Base-by-base conservation (phyloP, 2,329 filamentous ascomycete genomes). In the Colletotrichum aenigma region DNA sequence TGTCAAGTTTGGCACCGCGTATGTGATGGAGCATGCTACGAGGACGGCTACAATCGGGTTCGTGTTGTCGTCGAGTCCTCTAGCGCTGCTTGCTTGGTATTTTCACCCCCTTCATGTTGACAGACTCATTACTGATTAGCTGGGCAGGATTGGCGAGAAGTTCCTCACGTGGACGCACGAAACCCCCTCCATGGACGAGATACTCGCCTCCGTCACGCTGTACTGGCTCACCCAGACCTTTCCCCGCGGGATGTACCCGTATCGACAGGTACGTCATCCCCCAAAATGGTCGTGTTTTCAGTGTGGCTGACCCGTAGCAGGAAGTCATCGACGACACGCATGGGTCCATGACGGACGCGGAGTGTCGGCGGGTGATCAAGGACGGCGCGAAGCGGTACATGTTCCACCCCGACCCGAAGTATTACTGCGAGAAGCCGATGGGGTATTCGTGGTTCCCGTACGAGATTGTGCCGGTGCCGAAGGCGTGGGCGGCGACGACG, bases 251-350 rank as follows among this genome's bases (percentile, higher is more conserved):
- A 13, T 64, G 0, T 64, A 64, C 21, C 32, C 61, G 18, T 64
- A 43, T 1, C 0, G 61, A 43, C 61, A 64, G 61, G 61, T 26
- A 26, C 12, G 3, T 64, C 10, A 52, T 21, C 43, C 0, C n/a
- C 10, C n/a, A 0, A 52, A n/a, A 21, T 10, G 3, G 16, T 24
- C 1, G 0, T 12, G n/a, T 16, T 18, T 13, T 13, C 21, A 1
- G 3, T 12, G 32, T 43, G 0, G 21, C 61, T 64, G 28, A 64
- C 15, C n/a, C 10, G 1, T 18, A 43, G 32, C 61, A 64, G 61
- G 61, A 64, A 43, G 34, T 64, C 34, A 43, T 64, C 16, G 61
- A 64, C n/a, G 34, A 64, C n/a, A 21, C 61, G 2, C n/a, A 10
- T 3, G 16, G 61, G 3, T 24, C 61, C 1, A 64, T 38, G 13